Evolutionary conservation across 1,139 yeast genomes (phyloP), one percentile per base, ranked within the genome.

Genomic region (Pneumocystis jirovecii): DNA sequence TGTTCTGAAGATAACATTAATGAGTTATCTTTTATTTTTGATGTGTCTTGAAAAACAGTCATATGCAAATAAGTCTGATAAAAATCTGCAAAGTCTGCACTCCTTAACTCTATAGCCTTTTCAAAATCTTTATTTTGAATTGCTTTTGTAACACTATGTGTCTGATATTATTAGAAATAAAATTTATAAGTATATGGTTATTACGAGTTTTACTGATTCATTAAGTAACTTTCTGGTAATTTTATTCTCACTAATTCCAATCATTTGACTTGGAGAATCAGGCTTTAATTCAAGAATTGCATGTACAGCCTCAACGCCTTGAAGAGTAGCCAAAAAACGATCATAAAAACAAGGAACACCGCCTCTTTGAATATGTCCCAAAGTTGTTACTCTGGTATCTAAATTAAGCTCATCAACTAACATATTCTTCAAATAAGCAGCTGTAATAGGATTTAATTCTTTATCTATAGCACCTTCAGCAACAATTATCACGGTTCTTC

Each of bases 331-430:
- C 70, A 93, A 78, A 74, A 87, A 77, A 73, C 98, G 83, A 76
- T 93, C 98, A 74, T 80, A 86, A 2, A 97, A 97, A 66, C 90
- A 96, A 2, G 98, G 97, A 61, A 95, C 82, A 75, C 98, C 98
- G 78, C 98, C 98, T 78, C 98, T 85, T 80, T 93, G 98, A 64
- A 93, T 96, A 75, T 93, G 98, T 60, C 98, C 98, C 70, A 93
- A 81, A 35, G 95, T 89, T 64, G 98, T 93, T 72, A 91, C 86
- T 76, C 98, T 84, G 29, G 97, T 91, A 74, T 93, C 98, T 66
- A 93, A 81, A 7, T 96, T 96, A 70, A 91, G 81, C 10, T 68
- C 66, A 65, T 83, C 85, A 63, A 86, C 93, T 69, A 93, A 81
- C 19, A 86, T 89, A 64, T 87, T 82, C 76, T 87, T 87, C 65